Evolutionary conservation across 345 rosid genomes (phyloP).

Genomic region (Orychophragmus violaceus): DNA sequence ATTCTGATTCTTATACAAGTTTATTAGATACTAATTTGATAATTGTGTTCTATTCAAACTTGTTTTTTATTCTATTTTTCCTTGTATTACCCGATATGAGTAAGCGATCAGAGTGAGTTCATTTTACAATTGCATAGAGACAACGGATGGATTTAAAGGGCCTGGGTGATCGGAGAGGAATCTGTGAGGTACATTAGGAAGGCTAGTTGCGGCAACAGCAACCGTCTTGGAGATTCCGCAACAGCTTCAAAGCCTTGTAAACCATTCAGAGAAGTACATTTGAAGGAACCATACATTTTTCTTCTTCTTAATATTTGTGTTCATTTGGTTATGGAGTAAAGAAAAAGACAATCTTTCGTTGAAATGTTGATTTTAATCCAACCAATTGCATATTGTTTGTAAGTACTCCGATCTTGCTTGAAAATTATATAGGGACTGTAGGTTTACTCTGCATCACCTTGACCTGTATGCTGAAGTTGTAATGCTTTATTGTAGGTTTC

Average conservation of each 20-base stretch:
- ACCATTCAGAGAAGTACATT: constrained; percentile 89
- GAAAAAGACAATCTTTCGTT: background rate
- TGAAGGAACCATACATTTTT: constrained; percentile 49
- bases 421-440: background rate
- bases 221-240: constrained; percentile 25
- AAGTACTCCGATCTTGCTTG: too few relatives aligned
- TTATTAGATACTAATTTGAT: background rate
- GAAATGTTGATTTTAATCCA: background rate
- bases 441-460: background rate
- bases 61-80: background rate
- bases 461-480: constrained; percentile 6
- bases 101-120: background rate
- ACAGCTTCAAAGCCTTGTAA: constrained; percentile 47
- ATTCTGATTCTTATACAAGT: background rate
- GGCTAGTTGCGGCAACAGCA: constrained; percentile 48
- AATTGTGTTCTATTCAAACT: too few relatives aligned
- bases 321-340: background rate
- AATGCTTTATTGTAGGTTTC: constrained; percentile 57
- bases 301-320: too few relatives aligned
- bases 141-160: too few relatives aligned
- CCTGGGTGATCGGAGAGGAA: constrained; percentile 84
- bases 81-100: background rate
- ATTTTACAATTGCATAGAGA: background rate
- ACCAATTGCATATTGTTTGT: too few relatives aligned
- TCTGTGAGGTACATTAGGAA: constrained; percentile 74